Evolutionary conservation across 2,329 filamentous ascomycete species (phyloP).

Genomic region (Dactylellina parvicollis): DNA sequence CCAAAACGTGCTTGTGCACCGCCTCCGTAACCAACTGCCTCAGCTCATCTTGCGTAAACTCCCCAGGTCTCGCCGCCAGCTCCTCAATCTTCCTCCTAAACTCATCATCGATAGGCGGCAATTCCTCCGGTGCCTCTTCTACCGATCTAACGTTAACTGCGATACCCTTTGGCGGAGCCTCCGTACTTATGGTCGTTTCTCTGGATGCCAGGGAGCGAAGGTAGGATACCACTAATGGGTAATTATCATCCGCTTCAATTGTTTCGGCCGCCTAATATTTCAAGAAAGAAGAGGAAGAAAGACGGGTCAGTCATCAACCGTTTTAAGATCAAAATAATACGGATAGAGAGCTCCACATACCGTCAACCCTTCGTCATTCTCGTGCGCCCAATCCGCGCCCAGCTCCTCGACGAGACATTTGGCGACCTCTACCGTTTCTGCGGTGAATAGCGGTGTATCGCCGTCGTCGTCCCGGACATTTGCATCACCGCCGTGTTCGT

Average conservation of each 20-base stretch:
- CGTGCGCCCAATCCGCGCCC: slow-evolving; percentile 72
- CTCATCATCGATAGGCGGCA: slow-evolving; percentile 77
- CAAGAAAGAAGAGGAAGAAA: neutral
- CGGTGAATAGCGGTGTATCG: slow-evolving; percentile 94
- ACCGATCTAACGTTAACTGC: slow-evolving; percentile 81
- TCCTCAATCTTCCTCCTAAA: slow-evolving; percentile 89
- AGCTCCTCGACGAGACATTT: slow-evolving; percentile 84
- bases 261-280: slow-evolving; percentile 70
- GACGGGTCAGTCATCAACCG: neutral
- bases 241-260: slow-evolving; percentile 80
- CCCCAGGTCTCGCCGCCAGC: slow-evolving; percentile 77
- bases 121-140: slow-evolving; percentile 70
- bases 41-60: slow-evolving; percentile 85
- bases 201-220: slow-evolving; percentile 63
- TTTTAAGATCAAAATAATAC: neutral
- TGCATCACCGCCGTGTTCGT: slow-evolving; percentile 79
- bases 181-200: slow-evolving; percentile 58
- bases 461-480: slow-evolving; percentile 88
- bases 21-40: slow-evolving; percentile 83
- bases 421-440: slow-evolving; percentile 81
- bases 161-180: slow-evolving; percentile 76
- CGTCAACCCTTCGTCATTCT: slow-evolving; percentile 79
- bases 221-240: slow-evolving; percentile 78
- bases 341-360: slow-evolving; percentile 65
- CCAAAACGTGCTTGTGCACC: slow-evolving; percentile 70